Evolutionary conservation across 768 basidiomycete species (phyloP).

Genomic region (Calocera cornea): DNA sequence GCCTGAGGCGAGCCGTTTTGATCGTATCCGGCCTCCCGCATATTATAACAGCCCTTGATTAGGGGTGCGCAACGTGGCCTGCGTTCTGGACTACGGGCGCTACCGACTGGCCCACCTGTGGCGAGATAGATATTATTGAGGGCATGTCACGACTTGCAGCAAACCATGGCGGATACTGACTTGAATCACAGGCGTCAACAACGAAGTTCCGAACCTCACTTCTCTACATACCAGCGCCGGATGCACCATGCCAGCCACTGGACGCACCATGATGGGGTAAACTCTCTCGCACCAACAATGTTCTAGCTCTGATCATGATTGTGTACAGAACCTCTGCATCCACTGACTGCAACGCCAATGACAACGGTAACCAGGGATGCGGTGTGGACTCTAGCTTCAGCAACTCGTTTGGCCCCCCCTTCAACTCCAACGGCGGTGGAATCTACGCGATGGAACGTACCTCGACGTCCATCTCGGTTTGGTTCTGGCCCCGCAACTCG

Average conservation of each 20-base stretch:
- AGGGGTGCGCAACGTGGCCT: constrained; percentile 32
- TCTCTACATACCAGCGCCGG: constrained; percentile 22
- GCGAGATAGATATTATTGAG: constrained; percentile 21
- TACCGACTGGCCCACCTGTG: constrained; percentile 34
- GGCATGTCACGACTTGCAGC: not conserved
- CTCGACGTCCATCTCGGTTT: constrained; percentile 10
- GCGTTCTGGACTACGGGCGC: constrained; percentile 24
- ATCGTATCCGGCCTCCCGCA: not conserved
- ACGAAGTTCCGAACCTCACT: constrained; percentile 10
- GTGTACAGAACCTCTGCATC: constrained; percentile 8
- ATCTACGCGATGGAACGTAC: constrained; percentile 23
- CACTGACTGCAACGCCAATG: constrained; percentile 37
- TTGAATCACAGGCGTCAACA: constrained; percentile 13
- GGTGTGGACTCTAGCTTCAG: constrained; percentile 30
- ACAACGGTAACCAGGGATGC: constrained; percentile 42
- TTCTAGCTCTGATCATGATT: not conserved
- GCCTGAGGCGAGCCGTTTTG: constrained; percentile 32
- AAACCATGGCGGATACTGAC: not conserved
- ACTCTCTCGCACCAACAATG: not conserved
- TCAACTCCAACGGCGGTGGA: constrained; percentile 49
- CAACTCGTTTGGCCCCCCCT: constrained; percentile 42
- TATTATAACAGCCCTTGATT: constrained; percentile 3
- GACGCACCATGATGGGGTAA: not conserved
- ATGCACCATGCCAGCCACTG: constrained; percentile 38
- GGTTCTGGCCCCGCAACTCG: constrained; percentile 9